Evolutionary conservation across 2,329 filamentous ascomycete genomes (phyloP).

Genomic region (Trichoderma pleuroti): DNA sequence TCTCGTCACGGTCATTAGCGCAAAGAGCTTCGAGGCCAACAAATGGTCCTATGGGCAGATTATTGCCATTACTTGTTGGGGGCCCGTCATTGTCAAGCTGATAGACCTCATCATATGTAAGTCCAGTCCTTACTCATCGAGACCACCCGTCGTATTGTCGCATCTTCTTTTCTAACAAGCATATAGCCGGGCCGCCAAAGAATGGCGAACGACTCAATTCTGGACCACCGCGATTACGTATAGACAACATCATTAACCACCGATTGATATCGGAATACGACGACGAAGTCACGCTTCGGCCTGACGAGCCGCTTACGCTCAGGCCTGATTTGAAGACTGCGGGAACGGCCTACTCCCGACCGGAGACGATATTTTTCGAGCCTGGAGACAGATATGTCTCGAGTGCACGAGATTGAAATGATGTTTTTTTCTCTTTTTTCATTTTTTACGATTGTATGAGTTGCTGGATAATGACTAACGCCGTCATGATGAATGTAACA

Average conservation of each 20-base stretch:
- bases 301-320: background rate
- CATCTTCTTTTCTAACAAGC: conserved; percentile 22
- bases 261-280: conserved; percentile 22
- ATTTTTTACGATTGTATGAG: background rate
- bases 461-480: conserved; percentile 12
- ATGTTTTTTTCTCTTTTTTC: background rate
- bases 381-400: conserved; percentile 5
- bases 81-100: conserved; percentile 39
- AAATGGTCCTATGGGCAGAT: conserved; percentile 39
- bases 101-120: conserved; percentile 38
- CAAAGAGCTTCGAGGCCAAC: conserved; percentile 35
- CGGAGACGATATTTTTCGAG: conserved; percentile 8
- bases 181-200: conserved; percentile 36
- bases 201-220: conserved; percentile 36
- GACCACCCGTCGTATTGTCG: too few species aligned
- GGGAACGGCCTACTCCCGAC: background rate
- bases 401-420: background rate
- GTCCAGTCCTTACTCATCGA: conserved; percentile 13
- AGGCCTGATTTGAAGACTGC: background rate
- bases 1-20: conserved; percentile 34
- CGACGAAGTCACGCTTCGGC: background rate
- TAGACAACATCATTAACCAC: conserved; percentile 39
- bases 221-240: conserved; percentile 37
- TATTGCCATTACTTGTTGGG: conserved; percentile 40
- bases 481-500: conserved; percentile 14